Evolutionary conservation across 495 filamentous ascomycete genomes (phyloP), one percentile per base, ranked within the genome.

Genomic region (Podospora conica): DNA sequence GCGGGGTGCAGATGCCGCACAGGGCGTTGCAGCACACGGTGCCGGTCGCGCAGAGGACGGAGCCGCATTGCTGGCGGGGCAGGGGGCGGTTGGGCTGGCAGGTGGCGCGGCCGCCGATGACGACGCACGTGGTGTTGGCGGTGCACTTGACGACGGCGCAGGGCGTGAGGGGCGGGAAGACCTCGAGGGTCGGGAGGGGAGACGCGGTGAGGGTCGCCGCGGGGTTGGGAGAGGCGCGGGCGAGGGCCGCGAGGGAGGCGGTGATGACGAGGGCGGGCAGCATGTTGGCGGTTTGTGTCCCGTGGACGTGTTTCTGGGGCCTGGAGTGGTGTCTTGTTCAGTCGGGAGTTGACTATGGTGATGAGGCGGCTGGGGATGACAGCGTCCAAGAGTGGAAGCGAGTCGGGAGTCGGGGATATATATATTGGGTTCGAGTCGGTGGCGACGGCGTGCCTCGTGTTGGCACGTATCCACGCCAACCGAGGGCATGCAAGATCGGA

Each of bases 111-210:
- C 53, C 60, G 10, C 65, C 66, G 60, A 70, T 31, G 20, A 67
- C 66, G 21, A 55, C 3, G 64, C 71, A 74, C 0, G 25, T 62
- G 12, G 66, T 68, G 31, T 25, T 55, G 25, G 31, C 28, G 12
- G 65, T 40, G 66, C 70, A 74, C 27, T 62, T 64, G 65, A 68
- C 66, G 0, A 58, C 55, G 11, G 60, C 58, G 60, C 71, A 74
- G 10, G 60, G 60, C 9, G 58, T 54, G 65, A 65, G 53, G 22
- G 61, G 25, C 1, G 15, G 40, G 15, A 8, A 2, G 18, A 48
- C n/a, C 6, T 48, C 40, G 40, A 48, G 15, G 40, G 40, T 48
- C 15, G 40, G 40, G 6, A n/a, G 20, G 22, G 24, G 7, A 12
- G 61, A 28, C 22, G 18, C 59, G 56, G 61, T 53, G 3, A n/a